Percentiles rank a stretch among this genome's conserved stretches.
Evolutionary conservation across 148 eudicot species (phyloP).

Genomic region (Rhododendron williamsianum): DNA sequence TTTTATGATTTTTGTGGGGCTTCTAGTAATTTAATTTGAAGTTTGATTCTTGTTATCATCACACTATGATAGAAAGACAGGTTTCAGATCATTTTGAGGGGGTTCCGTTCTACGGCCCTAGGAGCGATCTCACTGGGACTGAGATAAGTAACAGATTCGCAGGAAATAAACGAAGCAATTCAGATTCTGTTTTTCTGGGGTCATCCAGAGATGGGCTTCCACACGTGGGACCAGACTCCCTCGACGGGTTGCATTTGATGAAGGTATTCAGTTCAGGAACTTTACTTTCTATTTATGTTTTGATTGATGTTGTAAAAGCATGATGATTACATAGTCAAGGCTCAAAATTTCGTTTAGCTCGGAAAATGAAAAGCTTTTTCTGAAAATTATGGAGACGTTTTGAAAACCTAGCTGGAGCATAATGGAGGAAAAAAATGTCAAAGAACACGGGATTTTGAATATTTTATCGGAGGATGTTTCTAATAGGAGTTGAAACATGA

Average conservation of each 20-base stretch:
- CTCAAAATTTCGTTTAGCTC: neutral
- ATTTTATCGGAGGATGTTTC: neutral
- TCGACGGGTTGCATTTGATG: constrained; percentile 43
- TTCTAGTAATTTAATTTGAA: constrained; percentile 10
- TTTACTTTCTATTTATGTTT: neutral
- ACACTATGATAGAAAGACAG: constrained; percentile 46
- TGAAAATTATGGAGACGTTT: neutral
- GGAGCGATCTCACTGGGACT: constrained; percentile 44
- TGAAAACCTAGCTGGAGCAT: neutral
- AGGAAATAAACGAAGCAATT: constrained; percentile 51
- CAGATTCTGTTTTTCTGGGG: constrained; percentile 46
- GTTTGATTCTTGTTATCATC: constrained; percentile 17
- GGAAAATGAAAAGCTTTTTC: neutral
- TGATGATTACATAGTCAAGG: neutral
- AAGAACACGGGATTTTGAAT: neutral
- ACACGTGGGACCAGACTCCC: constrained; percentile 33
- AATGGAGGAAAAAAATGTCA: neutral
- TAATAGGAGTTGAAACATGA: neutral
- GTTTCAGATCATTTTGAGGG: constrained; percentile 46
- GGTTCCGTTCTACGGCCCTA: constrained; percentile 44
- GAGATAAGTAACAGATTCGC: constrained; percentile 41
- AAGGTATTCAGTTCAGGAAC: constrained; percentile 36
- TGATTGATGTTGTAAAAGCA: neutral
- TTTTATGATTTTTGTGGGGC: neutral
- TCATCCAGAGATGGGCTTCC: constrained; percentile 48